phyloP scores from a whole-genome alignment of 352 stramenopile species.

The Halophytophthora batemanensis region DNA sequence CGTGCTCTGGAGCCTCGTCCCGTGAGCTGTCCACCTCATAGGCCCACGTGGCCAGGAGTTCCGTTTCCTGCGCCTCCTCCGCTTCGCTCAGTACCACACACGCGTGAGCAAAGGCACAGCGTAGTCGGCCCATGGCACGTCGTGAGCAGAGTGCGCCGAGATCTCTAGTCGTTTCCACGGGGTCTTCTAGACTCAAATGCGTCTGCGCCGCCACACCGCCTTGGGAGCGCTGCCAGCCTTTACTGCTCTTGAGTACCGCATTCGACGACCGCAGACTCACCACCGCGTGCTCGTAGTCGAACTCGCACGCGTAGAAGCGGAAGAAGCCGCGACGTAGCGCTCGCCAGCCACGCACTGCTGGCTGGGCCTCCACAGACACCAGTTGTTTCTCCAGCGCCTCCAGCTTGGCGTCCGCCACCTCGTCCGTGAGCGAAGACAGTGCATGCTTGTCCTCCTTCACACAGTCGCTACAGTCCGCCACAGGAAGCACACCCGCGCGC shows the following conservation, averaged over 20 bases:
- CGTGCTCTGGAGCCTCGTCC: conserved; percentile 6
- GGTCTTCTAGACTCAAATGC: conserved; percentile 73
- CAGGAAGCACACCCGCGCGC: conserved; percentile 35
- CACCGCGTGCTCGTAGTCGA: conserved; percentile 64
- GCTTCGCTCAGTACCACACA: conserved; percentile 30
- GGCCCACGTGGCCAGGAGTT: conserved; percentile 21
- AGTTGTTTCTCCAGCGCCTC: conserved; percentile 17
- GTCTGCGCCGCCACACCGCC: conserved; percentile 26
- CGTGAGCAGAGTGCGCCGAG: conserved; percentile 66
- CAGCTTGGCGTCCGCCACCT: conserved; percentile 21
- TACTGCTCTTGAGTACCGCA: conserved; percentile 36
- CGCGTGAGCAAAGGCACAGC: conserved; percentile 48
- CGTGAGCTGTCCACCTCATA: conserved; percentile 21
- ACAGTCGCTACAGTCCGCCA: conserved; percentile 35
- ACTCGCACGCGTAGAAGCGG: conserved; percentile 65
- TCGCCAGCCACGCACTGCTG: conserved; percentile 21
- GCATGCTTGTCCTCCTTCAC: conserved; percentile 17
- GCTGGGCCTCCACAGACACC: conserved; percentile 2
- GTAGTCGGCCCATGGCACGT: conserved; percentile 46
- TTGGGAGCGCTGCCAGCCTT: conserved; percentile 41
- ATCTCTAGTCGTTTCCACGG: conserved; percentile 66
- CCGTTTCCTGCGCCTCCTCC: conserved; percentile 10
- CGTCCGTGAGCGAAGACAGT: conserved; percentile 19
- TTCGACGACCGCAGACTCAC: conserved; percentile 46
- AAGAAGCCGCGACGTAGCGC: conserved; percentile 64